Conservation (phyloP, 2,329 filamentous ascomycete species). For the Neofusicoccum laricinum region DNA sequence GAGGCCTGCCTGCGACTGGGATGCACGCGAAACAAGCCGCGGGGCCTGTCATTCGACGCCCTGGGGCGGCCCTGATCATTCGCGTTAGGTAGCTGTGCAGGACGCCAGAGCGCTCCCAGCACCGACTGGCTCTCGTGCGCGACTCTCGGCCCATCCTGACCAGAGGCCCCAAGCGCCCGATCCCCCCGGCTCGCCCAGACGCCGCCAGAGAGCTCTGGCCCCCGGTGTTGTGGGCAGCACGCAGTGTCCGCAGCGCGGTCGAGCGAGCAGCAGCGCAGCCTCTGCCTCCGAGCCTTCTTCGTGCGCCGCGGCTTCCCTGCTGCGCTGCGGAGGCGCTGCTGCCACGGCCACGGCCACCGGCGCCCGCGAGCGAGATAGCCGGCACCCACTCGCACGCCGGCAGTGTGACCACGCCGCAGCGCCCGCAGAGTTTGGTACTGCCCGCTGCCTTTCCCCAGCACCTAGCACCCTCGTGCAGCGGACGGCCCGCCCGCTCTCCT, state of each 20-base stretch:
- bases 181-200: constrained; percentile 8
- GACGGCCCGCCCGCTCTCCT: constrained; percentile 3
- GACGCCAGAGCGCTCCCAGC: not conserved
- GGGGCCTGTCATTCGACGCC: constrained; percentile 14
- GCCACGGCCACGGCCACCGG: not conserved
- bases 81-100: constrained; percentile 17
- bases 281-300: not conserved
- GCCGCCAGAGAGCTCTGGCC: constrained; percentile 8
- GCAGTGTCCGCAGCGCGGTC: constrained; percentile 1
- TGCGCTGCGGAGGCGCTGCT: not conserved
- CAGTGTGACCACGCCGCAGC: not conserved
- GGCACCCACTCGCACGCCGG: constrained; percentile 1
- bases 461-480: constrained; percentile 1
- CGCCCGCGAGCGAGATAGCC: constrained; percentile 2
- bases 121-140: constrained; percentile 6
- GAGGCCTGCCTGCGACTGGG: constrained; percentile 11
- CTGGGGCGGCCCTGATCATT: constrained; percentile 2
- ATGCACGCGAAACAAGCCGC: constrained; percentile 12
- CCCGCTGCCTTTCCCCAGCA: not conserved
- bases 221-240: not conserved
- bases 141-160: constrained; percentile 9
- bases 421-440: not conserved
- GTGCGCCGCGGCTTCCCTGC: not conserved
- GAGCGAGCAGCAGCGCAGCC: not conserved
- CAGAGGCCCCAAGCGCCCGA: constrained; percentile 10